Evolutionary conservation across 148 eudicot species (phyloP).

Genomic region (Silene conica): DNA sequence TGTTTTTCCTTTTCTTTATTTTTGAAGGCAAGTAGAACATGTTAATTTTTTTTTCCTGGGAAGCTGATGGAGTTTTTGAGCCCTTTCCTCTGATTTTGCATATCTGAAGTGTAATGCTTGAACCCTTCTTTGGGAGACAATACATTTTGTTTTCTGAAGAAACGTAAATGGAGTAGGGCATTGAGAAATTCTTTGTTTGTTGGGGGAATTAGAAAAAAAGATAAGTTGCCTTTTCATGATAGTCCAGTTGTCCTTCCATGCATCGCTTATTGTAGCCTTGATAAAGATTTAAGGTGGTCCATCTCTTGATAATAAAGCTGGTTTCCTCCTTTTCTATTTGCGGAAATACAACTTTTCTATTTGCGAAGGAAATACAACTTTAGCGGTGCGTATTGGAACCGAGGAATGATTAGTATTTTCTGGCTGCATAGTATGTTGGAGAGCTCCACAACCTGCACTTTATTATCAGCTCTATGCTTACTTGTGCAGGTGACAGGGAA

Average conservation of each 20-base stretch:
- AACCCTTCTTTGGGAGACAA: not conserved
- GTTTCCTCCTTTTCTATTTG: conserved; percentile 2
- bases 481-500: conserved; percentile 86
- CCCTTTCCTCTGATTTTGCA: not conserved
- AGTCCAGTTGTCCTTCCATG: not conserved
- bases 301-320: not conserved
- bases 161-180: not conserved
- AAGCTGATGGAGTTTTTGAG: not conserved
- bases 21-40: not conserved
- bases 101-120: conserved; percentile 9
- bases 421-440: not conserved
- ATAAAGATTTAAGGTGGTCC: not conserved
- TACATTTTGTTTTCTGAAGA: too few relatives aligned
- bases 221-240: not conserved
- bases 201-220: too few relatives aligned
- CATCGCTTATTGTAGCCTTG: not conserved
- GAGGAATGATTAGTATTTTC: not conserved
- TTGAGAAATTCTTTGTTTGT: not conserved
- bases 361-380: not conserved
- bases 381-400: not conserved
- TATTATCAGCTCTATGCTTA: conserved; percentile 7
- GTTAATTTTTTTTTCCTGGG: not conserved
- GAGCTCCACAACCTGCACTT: not conserved
- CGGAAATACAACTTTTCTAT: not conserved
- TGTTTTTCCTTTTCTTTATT: not conserved